A percentile compares a stretch with the other conserved stretches of the same genome.
phyloP scores from a whole-genome alignment of 495 filamentous ascomycete species.

The Podospora conica region DNA sequence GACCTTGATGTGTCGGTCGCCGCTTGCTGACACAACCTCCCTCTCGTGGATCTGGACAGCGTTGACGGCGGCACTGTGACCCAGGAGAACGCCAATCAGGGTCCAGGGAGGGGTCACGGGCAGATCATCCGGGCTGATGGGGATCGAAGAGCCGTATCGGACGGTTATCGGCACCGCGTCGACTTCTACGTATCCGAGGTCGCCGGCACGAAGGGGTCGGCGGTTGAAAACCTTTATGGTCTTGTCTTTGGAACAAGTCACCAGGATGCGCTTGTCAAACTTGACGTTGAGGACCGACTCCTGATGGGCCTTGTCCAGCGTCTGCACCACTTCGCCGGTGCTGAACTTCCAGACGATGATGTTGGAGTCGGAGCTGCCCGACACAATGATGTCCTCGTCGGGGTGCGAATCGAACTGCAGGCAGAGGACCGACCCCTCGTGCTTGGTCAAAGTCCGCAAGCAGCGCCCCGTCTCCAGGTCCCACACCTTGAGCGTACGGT shows the following conservation, averaged over 20 bases:
- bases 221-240: conserved; percentile 95
- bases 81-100: conserved; percentile 70
- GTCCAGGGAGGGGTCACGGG: conserved; percentile 56
- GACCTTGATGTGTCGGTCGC: conserved; percentile 83
- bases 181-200: conserved; percentile 57
- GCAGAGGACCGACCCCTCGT: conserved; percentile 83
- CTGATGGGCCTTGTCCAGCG: conserved; percentile 65
- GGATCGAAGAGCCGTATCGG: conserved; percentile 41
- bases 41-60: conserved; percentile 84
- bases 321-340: conserved; percentile 71
- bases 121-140: conserved; percentile 35
- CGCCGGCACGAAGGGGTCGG: conserved; percentile 55
- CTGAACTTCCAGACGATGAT: conserved; percentile 93
- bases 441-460: conserved; percentile 65
- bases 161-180: conserved; percentile 49
- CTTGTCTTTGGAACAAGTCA: conserved; percentile 96
- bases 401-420: conserved; percentile 93
- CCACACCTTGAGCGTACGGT: conserved; percentile 86
- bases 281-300: conserved; percentile 94
- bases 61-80: conserved; percentile 89
- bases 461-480: conserved; percentile 75
- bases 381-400: conserved; percentile 84
- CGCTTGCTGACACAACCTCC: conserved; percentile 89
- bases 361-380: conserved; percentile 83
- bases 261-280: conserved; percentile 83